Conservation (phyloP, 768 basidiomycete genomes). For the Arthromyces matolae region DNA sequence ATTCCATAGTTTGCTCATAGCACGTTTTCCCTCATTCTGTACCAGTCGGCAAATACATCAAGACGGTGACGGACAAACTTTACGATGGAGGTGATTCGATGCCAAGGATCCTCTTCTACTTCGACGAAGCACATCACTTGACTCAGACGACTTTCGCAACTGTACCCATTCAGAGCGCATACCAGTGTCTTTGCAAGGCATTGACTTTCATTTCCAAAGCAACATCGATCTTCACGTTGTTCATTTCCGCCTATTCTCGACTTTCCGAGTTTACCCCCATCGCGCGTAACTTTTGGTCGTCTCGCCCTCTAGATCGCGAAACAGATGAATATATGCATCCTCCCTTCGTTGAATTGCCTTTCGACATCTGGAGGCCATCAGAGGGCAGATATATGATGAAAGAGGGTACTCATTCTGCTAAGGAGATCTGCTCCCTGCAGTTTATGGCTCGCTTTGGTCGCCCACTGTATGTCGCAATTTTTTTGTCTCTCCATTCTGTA, state of each 20-base stretch:
- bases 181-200: conserved; percentile 7
- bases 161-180: background rate
- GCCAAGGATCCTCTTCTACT: background rate
- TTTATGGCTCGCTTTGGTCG: conserved; percentile 2
- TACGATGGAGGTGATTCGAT: background rate
- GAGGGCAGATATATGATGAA: background rate
- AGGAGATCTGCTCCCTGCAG: background rate
- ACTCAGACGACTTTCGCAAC: background rate
- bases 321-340: background rate
- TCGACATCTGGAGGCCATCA: background rate
- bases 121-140: background rate
- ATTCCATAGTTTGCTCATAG: background rate
- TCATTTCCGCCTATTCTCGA: background rate
- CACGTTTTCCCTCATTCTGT: background rate
- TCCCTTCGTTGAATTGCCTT: conserved; percentile 6
- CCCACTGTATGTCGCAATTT: background rate
- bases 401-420: background rate
- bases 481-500: background rate
- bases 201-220: background rate
- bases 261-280: background rate
- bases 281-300: background rate
- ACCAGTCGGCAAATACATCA: background rate
- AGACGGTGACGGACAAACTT: background rate
- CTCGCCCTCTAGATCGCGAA: background rate
- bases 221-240: background rate